Evolutionary conservation across 148 eudicot species (phyloP).

Genomic region (Salicornia ramosissima): DNA sequence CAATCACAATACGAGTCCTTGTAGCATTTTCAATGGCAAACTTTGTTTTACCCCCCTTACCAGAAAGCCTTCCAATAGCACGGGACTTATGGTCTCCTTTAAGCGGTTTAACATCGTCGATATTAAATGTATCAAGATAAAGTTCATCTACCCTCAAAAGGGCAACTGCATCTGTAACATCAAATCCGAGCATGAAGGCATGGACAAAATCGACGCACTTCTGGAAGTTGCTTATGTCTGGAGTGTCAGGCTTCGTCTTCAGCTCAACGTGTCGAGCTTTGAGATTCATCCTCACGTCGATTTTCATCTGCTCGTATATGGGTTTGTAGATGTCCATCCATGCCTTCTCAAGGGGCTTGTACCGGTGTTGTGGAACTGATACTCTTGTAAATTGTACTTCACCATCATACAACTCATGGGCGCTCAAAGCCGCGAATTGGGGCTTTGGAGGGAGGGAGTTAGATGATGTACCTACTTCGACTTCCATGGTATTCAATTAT

Average conservation of each 20-base stretch:
- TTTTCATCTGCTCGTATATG: conserved; percentile 70
- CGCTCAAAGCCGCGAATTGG: conserved; percentile 53
- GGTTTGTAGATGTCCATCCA: conserved; percentile 85
- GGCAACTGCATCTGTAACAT: conserved; percentile 60
- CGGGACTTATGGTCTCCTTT: conserved; percentile 77
- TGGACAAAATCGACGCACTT: conserved; percentile 78
- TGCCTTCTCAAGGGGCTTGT: conserved; percentile 60
- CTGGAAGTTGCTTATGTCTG: conserved; percentile 69
- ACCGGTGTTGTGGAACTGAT: conserved; percentile 67
- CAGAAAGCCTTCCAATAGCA: conserved; percentile 80
- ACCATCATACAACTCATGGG: conserved; percentile 81
- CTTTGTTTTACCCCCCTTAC: conserved; percentile 83
- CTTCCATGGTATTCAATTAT: conserved; percentile 45
- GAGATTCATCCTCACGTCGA: conserved; percentile 81
- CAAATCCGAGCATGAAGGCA: conserved; percentile 85
- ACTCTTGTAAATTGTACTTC: conserved; percentile 58
- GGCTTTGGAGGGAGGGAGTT: conserved; percentile 41
- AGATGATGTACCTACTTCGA: conserved; percentile 30
- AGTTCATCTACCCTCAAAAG: conserved; percentile 71
- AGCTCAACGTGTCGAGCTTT: conserved; percentile 66
- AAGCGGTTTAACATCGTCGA: conserved; percentile 81
- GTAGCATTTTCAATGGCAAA: conserved; percentile 90
- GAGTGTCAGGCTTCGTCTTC: conserved; percentile 67
- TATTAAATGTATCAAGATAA: conserved; percentile 64
- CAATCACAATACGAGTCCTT: conserved; percentile 77